Conservation (phyloP, 805 yeast species). For the Maudiozyma serrabonitensis region DNA sequence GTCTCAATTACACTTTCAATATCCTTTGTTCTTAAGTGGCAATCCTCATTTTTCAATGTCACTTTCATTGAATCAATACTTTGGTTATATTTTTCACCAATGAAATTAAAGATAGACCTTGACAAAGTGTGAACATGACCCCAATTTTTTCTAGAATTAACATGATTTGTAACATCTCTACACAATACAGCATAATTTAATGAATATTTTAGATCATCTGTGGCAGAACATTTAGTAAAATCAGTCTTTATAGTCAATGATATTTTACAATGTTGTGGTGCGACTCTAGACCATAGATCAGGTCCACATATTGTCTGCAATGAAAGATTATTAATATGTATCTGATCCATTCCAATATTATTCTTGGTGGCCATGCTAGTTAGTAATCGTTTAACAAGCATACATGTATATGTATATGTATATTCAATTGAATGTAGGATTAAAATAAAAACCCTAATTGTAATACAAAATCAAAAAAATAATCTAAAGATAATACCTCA, state of each 20-base stretch:
- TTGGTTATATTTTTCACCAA: conserved; percentile 29
- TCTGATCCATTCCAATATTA: conserved; percentile 13
- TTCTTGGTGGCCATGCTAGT: background rate
- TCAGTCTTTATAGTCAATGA: conserved; percentile 55
- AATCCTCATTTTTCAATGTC: conserved; percentile 14
- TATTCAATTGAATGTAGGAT: too few species aligned
- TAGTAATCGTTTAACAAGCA: background rate
- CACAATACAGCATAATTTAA: conserved; percentile 83
- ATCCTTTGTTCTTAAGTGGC: conserved; percentile 28
- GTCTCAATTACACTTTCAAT: conserved; percentile 8
- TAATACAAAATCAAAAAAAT: too few species aligned
- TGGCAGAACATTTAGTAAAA: conserved; percentile 61
- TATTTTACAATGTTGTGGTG: conserved; percentile 55
- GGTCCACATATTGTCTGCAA: conserved; percentile 58
- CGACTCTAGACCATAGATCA: conserved; percentile 64
- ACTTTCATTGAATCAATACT: conserved; percentile 13
- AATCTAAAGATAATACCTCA: too few species aligned
- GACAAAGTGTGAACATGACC: conserved; percentile 34
- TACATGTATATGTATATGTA: background rate
- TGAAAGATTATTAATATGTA: conserved; percentile 45
- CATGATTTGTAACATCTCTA: conserved; percentile 46
- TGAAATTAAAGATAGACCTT: conserved; percentile 36
- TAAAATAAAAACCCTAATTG: too few species aligned
- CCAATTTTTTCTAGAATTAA: conserved; percentile 32
- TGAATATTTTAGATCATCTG: conserved; percentile 74